Evolutionary conservation across 2,329 filamentous ascomycete genomes (phyloP).

Genomic region (Arachnopeziza araneosa): DNA sequence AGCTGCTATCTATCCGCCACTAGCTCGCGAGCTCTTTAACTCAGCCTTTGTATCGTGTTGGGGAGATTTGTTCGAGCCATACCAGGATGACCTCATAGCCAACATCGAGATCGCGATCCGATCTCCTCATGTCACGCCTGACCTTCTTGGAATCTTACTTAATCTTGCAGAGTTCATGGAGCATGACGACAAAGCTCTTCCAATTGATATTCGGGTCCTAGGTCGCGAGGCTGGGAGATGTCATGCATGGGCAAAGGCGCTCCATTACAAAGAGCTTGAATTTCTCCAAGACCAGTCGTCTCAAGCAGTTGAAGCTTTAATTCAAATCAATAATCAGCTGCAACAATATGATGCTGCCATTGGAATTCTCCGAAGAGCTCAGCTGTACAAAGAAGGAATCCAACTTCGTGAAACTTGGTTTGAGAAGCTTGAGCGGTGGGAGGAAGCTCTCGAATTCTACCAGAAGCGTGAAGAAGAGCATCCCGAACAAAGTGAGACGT

Average conservation of each 20-base stretch:
- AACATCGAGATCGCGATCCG: conserved; percentile 95
- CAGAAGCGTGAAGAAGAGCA: conserved; percentile 75
- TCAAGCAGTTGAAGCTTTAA: conserved; percentile 90
- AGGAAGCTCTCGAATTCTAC: conserved; percentile 90
- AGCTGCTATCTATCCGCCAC: conserved; percentile 83
- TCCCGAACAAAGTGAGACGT: conserved; percentile 73
- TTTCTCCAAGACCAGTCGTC: conserved; percentile 97
- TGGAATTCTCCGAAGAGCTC: conserved; percentile 91
- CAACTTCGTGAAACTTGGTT: conserved; percentile 98
- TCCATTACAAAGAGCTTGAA: conserved; percentile 98
- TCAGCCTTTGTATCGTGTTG: conserved; percentile 98
- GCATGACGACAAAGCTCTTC: conserved; percentile 95
- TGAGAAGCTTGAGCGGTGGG: conserved; percentile 96
- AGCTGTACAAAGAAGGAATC: conserved; percentile 88
- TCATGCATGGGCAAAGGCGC: conserved; percentile 94
- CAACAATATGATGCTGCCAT: conserved; percentile 98
- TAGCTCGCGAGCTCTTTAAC: conserved; percentile 94
- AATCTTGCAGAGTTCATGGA: conserved; percentile 99
- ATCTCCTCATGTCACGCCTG: conserved; percentile 91
- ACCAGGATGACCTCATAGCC: conserved; percentile 91
- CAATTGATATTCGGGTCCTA: conserved; percentile 92
- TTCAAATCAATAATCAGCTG: conserved; percentile 98
- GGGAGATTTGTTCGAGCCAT: conserved; percentile 95
- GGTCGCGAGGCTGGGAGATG: conserved; percentile 94
- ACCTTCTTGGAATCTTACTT: conserved; percentile 87